Conservation (phyloP, 2,329 filamentous ascomycete genomes). For the Paraphoma sp. region DNA sequence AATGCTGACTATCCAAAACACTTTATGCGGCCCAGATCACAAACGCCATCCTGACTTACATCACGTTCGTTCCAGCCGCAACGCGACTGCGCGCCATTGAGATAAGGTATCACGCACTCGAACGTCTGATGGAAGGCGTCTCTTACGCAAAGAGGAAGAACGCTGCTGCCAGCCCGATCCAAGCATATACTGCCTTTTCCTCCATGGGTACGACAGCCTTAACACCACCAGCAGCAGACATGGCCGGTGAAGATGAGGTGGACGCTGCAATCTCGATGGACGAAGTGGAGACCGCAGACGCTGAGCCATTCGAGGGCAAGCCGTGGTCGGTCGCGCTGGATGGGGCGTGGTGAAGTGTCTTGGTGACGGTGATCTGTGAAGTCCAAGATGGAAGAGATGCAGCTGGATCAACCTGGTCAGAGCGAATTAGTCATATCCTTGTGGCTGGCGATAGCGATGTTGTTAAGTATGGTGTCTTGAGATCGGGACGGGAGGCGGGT, state of each 20-base stretch:
- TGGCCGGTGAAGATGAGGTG: conserved; percentile 2
- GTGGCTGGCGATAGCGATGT: background rate
- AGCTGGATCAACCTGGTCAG: background rate
- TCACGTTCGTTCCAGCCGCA: background rate
- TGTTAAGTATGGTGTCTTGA: background rate
- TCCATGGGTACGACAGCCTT: background rate
- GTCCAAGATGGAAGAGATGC: background rate
- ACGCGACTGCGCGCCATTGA: background rate
- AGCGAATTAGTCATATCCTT: background rate
- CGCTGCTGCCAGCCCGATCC: conserved; percentile 1
- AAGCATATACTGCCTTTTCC: conserved; percentile 1
- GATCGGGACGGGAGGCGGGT: background rate
- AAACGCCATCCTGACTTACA: no score
- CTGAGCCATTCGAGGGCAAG: background rate
- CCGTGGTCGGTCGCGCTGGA: background rate
- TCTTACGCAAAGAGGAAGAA: conserved; percentile 13
- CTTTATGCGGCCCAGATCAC: no score
- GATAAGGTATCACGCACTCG: background rate
- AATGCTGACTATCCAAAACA: no score
- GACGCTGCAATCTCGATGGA: background rate
- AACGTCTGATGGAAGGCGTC: background rate
- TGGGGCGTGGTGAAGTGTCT: conserved; percentile 10
- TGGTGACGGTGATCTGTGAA: conserved; percentile 5
- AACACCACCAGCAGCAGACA: background rate
- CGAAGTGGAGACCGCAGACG: background rate